These are phyloP conservation scores for Tieghemostelium lacteum DNA, from an alignment of 78 protist species.

Conservation along the genomic window DNA sequence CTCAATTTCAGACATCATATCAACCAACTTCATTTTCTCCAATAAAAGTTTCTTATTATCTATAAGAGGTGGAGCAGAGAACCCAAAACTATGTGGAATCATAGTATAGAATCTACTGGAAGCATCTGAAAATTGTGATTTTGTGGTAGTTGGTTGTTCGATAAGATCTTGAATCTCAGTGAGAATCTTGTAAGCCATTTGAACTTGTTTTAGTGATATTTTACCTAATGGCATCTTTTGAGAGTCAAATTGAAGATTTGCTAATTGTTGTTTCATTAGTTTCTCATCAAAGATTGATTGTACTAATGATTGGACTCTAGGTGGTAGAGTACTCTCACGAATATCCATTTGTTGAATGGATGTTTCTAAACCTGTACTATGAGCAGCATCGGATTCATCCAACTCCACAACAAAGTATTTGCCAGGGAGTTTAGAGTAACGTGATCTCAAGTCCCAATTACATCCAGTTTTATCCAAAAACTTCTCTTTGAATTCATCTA, in stretches of 20 bases:
- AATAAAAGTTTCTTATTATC: slow-evolving; percentile 38
- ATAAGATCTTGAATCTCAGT: slow-evolving; percentile 71
- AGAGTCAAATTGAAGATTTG: slow-evolving; percentile 45
- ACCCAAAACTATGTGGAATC: slow-evolving; percentile 80
- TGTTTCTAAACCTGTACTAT: neutral
- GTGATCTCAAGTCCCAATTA: slow-evolving; percentile 38
- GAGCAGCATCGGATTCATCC: slow-evolving; percentile 41
- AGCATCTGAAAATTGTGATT: slow-evolving; percentile 24
- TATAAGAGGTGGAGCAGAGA: slow-evolving; percentile 18
- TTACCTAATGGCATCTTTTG: slow-evolving; percentile 90
- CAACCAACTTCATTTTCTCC: slow-evolving; percentile 75
- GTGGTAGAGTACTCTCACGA: neutral
- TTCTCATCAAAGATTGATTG: slow-evolving; percentile 60
- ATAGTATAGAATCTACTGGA: slow-evolving; percentile 52
- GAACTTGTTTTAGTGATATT: slow-evolving; percentile 82
- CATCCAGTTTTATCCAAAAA: slow-evolving; percentile 72
- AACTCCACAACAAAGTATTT: slow-evolving; percentile 51
- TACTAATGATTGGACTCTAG: slow-evolving; percentile 29
- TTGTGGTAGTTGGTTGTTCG: neutral
- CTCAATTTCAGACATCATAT: slow-evolving; percentile 81
- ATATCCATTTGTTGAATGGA: neutral
- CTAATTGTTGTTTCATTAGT: slow-evolving; percentile 51
- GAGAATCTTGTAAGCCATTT: slow-evolving; percentile 63
- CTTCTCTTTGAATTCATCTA: neutral
- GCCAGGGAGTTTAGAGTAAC: slow-evolving; percentile 48